Base-by-base conservation (phyloP, 2,329 filamentous ascomycete species). In the Eurotiales sp. region DNA sequence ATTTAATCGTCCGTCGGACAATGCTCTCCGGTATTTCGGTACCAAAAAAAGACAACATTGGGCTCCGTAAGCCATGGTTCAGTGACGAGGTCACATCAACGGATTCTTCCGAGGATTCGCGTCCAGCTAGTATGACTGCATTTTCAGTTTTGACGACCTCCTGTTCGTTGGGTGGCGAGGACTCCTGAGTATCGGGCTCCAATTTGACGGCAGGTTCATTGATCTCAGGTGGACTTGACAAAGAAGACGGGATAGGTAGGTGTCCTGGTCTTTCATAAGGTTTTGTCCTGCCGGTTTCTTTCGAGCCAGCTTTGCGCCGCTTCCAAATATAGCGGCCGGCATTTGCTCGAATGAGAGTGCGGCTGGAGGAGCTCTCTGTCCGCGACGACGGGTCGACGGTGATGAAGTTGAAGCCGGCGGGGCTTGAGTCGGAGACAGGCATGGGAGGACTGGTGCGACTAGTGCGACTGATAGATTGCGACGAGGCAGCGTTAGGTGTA, bases 261-360 rank as follows among this genome's bases (percentile, higher is more conserved):
- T 19, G 12, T 2, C 17, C 21, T 3, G 51, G 45, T 36, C 29
- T 44, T 41, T 44, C 51, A 34, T 53, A 53, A 5, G 51, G 51
- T 21, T 53, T 44, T 5, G 40, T n/a, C 44, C 48, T 55, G 34
- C 27, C 15, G n/a, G 21, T 34, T 30, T 48, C 52, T 10, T 49
- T 48, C 21, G 44, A 27, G n/a, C 49, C 37, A 8, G 50, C 46
- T 34, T 55, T 52, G 7, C 53, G 53, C 39, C 57, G 60, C 23
- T 59, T 59, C 60, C 60, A 62, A 37, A 60, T 59, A 46, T 58
- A 60, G 22, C 59, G 59, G 23, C 59, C 59, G 32, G 60, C 60
- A 48, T 62, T 62, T 8, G 60, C 60, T 17, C 60, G 59, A 21
- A 62, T 60, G 19, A 62, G 50, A 14, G 58, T 54, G 36, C 59